Percentiles rank a stretch among this genome's conserved stretches.
phyloP scores from a whole-genome alignment of 352 stramenopile species.

The Phytophthora kernoviae region DNA sequence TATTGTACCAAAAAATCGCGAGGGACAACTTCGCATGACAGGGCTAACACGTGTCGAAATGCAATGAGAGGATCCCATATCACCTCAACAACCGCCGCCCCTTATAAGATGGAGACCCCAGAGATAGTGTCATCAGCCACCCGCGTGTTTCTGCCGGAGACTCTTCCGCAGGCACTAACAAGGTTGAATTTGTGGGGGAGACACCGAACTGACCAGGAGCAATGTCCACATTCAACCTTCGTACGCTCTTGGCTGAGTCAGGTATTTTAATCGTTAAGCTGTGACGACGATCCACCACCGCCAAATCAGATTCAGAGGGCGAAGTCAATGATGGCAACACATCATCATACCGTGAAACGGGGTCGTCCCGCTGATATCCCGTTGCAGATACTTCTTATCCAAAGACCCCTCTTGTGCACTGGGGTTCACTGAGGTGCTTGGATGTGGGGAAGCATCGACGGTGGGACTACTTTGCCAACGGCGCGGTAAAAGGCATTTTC shows the following conservation, averaged over 20 bases:
- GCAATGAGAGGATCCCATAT: constrained; percentile 53
- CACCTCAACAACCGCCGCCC: constrained; percentile 49
- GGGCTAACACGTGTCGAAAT: constrained; percentile 57
- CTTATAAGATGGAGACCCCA: constrained; percentile 44
- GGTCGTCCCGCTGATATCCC: constrained; percentile 4
- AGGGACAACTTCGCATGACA: constrained; percentile 49
- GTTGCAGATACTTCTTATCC: constrained; percentile 15
- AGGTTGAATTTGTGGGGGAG: constrained; percentile 44
- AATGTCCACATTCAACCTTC: constrained; percentile 38
- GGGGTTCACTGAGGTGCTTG: constrained; percentile 22
- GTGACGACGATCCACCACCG: constrained; percentile 16
- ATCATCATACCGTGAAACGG: constrained; percentile 33
- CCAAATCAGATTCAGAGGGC: constrained; percentile 16
- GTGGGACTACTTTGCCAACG: constrained; percentile 63
- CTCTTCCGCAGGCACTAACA: constrained; percentile 81
- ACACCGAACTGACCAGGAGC: constrained; percentile 42
- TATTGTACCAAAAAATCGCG: constrained; percentile 34
- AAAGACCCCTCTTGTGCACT: constrained; percentile 6
- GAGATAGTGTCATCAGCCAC: constrained; percentile 56
- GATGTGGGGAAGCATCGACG: constrained; percentile 50
- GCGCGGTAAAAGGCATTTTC: constrained; percentile 79
- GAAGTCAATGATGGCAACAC: constrained; percentile 23
- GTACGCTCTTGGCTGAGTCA: constrained; percentile 13
- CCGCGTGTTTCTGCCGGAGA: constrained; percentile 59
- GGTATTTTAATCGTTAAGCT: constrained; percentile 38